Evolutionary conservation across 108 stramenopile genomes (phyloP).

Genomic region (Skeletonema potamos): DNA sequence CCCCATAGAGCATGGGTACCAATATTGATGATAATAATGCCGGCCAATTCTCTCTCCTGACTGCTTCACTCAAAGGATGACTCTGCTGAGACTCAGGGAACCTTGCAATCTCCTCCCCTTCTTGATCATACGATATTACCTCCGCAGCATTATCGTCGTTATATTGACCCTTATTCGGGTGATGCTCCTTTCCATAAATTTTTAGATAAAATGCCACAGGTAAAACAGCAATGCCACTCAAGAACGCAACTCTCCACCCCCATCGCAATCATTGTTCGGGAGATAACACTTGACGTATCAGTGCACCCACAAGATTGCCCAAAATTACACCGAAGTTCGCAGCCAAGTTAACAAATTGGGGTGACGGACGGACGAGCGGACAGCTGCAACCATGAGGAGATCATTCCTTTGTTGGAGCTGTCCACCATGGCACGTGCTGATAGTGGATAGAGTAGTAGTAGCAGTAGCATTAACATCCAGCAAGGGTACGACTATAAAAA

Average conservation of each 20-base stretch:
- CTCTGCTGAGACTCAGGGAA: background rate
- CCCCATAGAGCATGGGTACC: slow-evolving; percentile 22
- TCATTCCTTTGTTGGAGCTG: too few relatives aligned
- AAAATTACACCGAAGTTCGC: slow-evolving; percentile 23
- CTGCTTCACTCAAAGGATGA: slow-evolving; percentile 12
- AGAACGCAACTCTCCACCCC: slow-evolving; percentile 46
- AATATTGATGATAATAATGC: slow-evolving; percentile 7
- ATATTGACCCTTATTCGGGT: slow-evolving; percentile 1
- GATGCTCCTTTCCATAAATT: slow-evolving; percentile 20
- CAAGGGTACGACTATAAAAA: too few relatives aligned
- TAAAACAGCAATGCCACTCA: slow-evolving; percentile 34
- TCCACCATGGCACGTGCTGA: too few relatives aligned
- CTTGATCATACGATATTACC: background rate
- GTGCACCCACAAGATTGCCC: slow-evolving; percentile 12
- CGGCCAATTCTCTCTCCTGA: slow-evolving; percentile 2
- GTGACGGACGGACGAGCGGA: background rate
- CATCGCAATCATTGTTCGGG: slow-evolving; percentile 21
- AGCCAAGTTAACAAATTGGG: slow-evolving; percentile 14
- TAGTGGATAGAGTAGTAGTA: too few relatives aligned
- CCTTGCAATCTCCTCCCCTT: background rate
- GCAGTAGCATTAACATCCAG: too few relatives aligned
- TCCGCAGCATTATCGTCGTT: background rate
- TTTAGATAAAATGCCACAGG: slow-evolving; percentile 28
- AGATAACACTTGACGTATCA: slow-evolving; percentile 18
- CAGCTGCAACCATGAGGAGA: too few relatives aligned